phyloP scores from a whole-genome alignment of 1,139 yeast species.

The Torulaspora pretoriensis region DNA sequence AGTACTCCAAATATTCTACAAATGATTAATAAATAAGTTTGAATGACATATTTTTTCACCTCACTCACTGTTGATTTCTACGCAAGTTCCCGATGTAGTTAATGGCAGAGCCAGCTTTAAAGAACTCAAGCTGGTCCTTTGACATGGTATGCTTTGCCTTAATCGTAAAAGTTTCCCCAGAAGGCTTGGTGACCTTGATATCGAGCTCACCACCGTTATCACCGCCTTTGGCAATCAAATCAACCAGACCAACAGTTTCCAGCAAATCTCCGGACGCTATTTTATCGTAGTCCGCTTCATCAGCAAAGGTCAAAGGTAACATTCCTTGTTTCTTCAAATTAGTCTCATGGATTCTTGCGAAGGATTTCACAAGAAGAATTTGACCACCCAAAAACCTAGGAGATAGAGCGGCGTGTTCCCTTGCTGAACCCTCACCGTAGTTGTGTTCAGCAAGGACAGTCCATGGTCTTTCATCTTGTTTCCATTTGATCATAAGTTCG shows the following conservation, averaged over 20 bases:
- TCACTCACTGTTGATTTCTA: slow-evolving; percentile 24
- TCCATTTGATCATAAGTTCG: slow-evolving; percentile 96
- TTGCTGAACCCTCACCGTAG: slow-evolving; percentile 98
- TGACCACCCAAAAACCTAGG: slow-evolving; percentile 93
- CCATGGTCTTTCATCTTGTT: slow-evolving; percentile 81
- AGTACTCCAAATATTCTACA: not conserved
- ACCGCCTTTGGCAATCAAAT: slow-evolving; percentile 76
- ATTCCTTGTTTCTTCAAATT: slow-evolving; percentile 94
- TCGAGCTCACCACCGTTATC: slow-evolving; percentile 78
- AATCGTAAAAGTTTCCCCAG: slow-evolving; percentile 67
- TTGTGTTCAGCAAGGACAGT: slow-evolving; percentile 94
- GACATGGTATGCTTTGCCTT: slow-evolving; percentile 93
- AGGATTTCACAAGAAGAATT: slow-evolving; percentile 84
- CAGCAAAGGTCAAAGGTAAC: slow-evolving; percentile 86
- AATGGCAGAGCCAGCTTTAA: slow-evolving; percentile 96
- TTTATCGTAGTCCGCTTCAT: slow-evolving; percentile 83
- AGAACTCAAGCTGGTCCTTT: slow-evolving; percentile 89
- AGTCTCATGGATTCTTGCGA: slow-evolving; percentile 93
- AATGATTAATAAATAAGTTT: slow-evolving; percentile 6
- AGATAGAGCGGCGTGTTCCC: slow-evolving; percentile 97
- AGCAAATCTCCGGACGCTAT: slow-evolving; percentile 72
- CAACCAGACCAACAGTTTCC: slow-evolving; percentile 71
- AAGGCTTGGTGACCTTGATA: slow-evolving; percentile 67
- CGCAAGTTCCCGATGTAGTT: slow-evolving; percentile 75
- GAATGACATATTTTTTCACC: not conserved